phyloP scores from a whole-genome alignment of 306 rosid genomes.

The Styphnolobium japonicum region DNA sequence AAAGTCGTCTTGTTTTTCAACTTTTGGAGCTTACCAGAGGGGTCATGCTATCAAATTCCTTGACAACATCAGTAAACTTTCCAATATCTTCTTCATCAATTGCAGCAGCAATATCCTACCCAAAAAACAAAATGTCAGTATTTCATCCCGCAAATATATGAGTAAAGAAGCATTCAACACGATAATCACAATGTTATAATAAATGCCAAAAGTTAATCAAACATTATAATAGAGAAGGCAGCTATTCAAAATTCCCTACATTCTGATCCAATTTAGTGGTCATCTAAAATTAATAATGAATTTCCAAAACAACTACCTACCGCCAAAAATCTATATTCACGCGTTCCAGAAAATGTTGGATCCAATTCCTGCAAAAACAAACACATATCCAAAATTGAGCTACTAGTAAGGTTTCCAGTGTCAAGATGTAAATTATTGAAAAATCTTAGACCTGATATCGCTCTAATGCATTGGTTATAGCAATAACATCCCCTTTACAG shows the following conservation, averaged over 20 bases:
- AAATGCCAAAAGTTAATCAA: background rate
- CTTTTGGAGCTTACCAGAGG: slow-evolving; percentile 61
- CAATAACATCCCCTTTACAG: slow-evolving; percentile 79
- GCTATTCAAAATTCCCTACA: background rate
- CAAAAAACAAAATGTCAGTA: background rate
- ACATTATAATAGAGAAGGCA: background rate
- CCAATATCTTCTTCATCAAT: slow-evolving; percentile 83
- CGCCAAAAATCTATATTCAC: slow-evolving; percentile 79
- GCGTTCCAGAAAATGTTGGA: slow-evolving; percentile 90
- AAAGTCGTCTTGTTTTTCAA: background rate
- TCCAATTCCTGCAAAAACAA: slow-evolving; percentile 79
- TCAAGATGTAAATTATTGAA: slow-evolving; percentile 22
- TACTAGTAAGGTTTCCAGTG: slow-evolving; percentile 2
- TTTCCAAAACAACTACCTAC: slow-evolving; percentile 39
- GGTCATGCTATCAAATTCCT: slow-evolving; percentile 96
- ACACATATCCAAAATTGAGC: slow-evolving; percentile 25
- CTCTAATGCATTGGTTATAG: slow-evolving; percentile 84
- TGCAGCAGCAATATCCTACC: slow-evolving; percentile 80
- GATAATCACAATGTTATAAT: background rate
- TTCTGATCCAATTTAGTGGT: background rate
- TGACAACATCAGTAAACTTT: slow-evolving; percentile 81
- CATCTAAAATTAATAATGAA: background rate
- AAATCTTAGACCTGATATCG: slow-evolving; percentile 62
- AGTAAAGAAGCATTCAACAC: background rate
- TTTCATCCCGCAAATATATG: background rate